Evolutionary conservation across 306 rosid genomes (phyloP).

Genomic region (Vigna nakashimae): DNA sequence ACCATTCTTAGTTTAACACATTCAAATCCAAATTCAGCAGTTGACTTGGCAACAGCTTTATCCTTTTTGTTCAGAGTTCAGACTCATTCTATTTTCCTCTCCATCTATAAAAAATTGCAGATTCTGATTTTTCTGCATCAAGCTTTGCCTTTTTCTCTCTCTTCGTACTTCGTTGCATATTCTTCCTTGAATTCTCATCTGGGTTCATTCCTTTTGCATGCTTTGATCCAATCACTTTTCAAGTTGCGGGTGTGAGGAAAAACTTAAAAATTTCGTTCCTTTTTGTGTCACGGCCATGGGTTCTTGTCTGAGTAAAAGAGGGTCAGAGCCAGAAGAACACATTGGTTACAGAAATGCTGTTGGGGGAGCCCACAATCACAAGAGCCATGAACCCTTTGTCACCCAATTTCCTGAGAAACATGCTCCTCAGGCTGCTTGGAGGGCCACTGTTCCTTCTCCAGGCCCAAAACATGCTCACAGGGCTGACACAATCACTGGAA

Average conservation of each 20-base stretch:
- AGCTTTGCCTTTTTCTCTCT: conserved; percentile 20
- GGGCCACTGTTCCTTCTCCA: conserved; percentile 42
- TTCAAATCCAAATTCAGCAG: conserved; percentile 14
- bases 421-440: conserved; percentile 36
- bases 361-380: conserved; percentile 46
- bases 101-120: conserved; percentile 3
- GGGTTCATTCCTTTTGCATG: conserved; percentile 26
- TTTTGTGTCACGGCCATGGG: conserved; percentile 62
- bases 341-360: conserved; percentile 53
- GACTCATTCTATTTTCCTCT: conserved; percentile 29
- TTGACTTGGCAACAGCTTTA: conserved; percentile 50
- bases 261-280: neutral
- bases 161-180: neutral
- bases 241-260: neutral
- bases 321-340: conserved; percentile 42
- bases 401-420: conserved; percentile 53
- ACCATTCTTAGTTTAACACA: neutral
- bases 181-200: conserved; percentile 27
- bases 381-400: conserved; percentile 51
- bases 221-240: conserved; percentile 6
- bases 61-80: conserved; percentile 15
- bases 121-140: conserved; percentile 39
- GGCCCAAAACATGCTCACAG: conserved; percentile 52
- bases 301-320: conserved; percentile 61
- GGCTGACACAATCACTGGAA: conserved; percentile 65